Conservation (phyloP, 495 filamentous ascomycete species). For the Hypoxylon fragiforme region DNA sequence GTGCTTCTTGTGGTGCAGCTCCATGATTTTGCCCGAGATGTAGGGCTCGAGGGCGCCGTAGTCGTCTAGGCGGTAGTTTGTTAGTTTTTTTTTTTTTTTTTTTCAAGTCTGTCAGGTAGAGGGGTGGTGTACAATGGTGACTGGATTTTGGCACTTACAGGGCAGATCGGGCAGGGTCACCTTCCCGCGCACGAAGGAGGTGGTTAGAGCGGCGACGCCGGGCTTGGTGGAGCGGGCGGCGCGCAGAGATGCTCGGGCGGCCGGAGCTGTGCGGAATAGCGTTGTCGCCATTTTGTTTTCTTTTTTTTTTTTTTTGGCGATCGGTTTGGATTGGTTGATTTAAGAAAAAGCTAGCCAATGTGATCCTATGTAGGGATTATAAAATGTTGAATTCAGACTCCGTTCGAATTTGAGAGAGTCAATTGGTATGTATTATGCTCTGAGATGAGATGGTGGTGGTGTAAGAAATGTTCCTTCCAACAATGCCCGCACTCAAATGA, state of each 20-base stretch:
- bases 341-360: background rate
- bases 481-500: constrained; percentile 14
- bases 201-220: constrained; percentile 60
- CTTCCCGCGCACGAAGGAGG: constrained; percentile 80
- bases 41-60: constrained; percentile 91
- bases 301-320: background rate
- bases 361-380: background rate
- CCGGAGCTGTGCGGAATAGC: constrained; percentile 54
- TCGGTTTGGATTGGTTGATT: background rate
- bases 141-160: constrained; percentile 60
- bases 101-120: background rate
- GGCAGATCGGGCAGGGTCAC: constrained; percentile 92
- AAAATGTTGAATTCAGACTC: too few relatives aligned
- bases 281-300: constrained; percentile 52
- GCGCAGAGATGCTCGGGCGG: constrained; percentile 50
- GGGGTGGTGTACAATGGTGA: too few relatives aligned
- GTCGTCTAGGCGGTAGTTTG: constrained; percentile 59
- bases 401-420: too few relatives aligned
- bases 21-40: constrained; percentile 98
- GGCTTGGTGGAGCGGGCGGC: constrained; percentile 43
- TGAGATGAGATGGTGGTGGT: too few relatives aligned
- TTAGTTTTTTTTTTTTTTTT: background rate
- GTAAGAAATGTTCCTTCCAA: background rate
- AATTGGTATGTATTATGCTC: background rate
- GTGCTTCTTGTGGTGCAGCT: constrained; percentile 81